Evolutionary conservation across 2,329 filamentous ascomycete species (phyloP).

Genomic region (Phaeosphaeriaceae sp.): DNA sequence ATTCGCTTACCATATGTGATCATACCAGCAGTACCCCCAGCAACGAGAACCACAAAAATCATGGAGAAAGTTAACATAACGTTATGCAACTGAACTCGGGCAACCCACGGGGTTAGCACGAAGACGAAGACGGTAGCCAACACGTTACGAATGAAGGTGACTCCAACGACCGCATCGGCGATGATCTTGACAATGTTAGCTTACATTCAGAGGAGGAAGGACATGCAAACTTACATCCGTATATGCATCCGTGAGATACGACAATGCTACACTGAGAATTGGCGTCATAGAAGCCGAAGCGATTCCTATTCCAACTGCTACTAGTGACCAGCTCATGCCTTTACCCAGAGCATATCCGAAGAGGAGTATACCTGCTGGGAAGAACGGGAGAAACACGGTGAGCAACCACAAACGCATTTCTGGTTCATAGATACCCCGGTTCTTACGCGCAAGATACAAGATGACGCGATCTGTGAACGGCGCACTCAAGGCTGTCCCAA

Average conservation of each 20-base stretch:
- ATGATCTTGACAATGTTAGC: conserved; percentile 42
- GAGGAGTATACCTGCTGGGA: conserved; percentile 12
- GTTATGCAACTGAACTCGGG: conserved; percentile 10
- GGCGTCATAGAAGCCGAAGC: conserved; percentile 15
- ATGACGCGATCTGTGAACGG: conserved; percentile 42
- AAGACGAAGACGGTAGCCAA: conserved; percentile 57
- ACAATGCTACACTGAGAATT: conserved; percentile 34
- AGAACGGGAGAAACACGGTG: conserved; percentile 11
- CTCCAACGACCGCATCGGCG: conserved; percentile 54
- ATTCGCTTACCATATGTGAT: conserved; percentile 13
- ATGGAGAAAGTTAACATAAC: conserved; percentile 18
- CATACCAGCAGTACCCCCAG: conserved; percentile 6
- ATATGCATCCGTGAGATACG: conserved; percentile 49
- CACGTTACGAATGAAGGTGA: conserved; percentile 55
- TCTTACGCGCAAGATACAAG: conserved; percentile 52
- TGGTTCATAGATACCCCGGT: conserved; percentile 58
- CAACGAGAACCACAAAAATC: conserved; percentile 5
- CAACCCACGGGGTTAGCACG: conserved; percentile 52
- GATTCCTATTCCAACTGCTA: conserved; percentile 15
- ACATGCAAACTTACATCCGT: conserved; percentile 9
- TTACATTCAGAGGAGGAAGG: background rate
- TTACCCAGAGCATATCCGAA: conserved; percentile 13
- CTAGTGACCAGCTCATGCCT: conserved; percentile 11
- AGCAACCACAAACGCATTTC: conserved; percentile 54
- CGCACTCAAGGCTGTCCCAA: conserved; percentile 41